Evolutionary conservation across 495 filamentous ascomycete species (phyloP), one percentile per base, ranked within the genome.

Genomic region (Lasiosphaeria ovina): DNA sequence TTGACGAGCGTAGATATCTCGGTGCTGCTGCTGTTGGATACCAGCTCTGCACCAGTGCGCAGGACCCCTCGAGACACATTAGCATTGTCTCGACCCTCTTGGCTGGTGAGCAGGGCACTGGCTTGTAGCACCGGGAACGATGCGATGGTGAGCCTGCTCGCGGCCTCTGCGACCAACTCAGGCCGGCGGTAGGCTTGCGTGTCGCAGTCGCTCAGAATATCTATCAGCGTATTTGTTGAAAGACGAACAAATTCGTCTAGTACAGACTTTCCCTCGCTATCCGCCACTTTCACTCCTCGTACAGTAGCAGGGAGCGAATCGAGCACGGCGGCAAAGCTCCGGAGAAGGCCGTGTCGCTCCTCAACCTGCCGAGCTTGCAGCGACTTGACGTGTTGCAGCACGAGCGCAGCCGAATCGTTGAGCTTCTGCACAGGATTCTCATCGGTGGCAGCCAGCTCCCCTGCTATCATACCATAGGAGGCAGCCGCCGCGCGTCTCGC

Each of bases 401-500:
- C 68, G 53, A 70, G 45, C 10, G 64, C 55, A 9, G 74, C 55
- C 0, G 71, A 73, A 3, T 54, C 35, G 7, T 57, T 58, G 9
- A 80, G 59, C 40, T 73, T 57, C 4, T 62, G 57, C 14, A 76
- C 56, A 1, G 73, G 64, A 53, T 69, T 59, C 0, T 62, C 38
- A 0, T 57, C 53, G 4, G 49, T 55, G 9, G 17, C 24, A 12
- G 74, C 65, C 14, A 79, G 55, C 59, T 80, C 70, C 33, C 66
- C 68, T 31, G 82, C 82, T 33, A 94, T 66, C 4, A 62, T 66
- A 7, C 90, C 90, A 58, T 93, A 84, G 0, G 88, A 85, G 6
- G 67, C 69, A 1, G 90, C 92, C 38, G 92, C 89, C 47, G 83
- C 78, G 66, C 89, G 82, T 58, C 94, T 81, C 16, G 90, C 88